These are phyloP conservation scores for Neophaeococcomyces aloes DNA, from an alignment of 2,329 filamentous ascomycete species.

Conservation along the genomic window DNA sequence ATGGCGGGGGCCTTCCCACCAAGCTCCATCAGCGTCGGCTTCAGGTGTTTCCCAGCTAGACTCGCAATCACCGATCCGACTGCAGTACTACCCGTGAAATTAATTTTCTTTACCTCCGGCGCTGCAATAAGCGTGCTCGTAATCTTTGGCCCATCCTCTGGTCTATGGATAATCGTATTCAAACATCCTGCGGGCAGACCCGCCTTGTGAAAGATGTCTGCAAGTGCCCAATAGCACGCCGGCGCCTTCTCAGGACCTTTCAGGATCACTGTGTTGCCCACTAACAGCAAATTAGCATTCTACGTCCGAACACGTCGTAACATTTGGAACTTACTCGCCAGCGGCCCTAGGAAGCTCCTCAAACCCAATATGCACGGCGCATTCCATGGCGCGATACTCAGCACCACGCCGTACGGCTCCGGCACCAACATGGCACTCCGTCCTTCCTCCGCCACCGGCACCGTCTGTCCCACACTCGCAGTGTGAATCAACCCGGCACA, in stretches of 20 bases:
- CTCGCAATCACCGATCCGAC: constrained; percentile 62
- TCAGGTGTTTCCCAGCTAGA: constrained; percentile 60
- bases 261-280: neutral
- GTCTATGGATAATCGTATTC: constrained; percentile 55
- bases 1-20: constrained; percentile 73
- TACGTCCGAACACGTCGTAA: too few relatives aligned
- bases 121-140: constrained; percentile 59
- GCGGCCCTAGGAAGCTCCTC: too few relatives aligned
- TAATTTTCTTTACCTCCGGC: constrained; percentile 58
- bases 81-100: constrained; percentile 65
- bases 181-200: constrained; percentile 65
- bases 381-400: constrained; percentile 65
- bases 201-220: constrained; percentile 56
- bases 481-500: constrained; percentile 5
- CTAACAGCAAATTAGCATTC: too few relatives aligned
- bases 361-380: too few relatives aligned
- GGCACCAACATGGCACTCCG: constrained; percentile 55
- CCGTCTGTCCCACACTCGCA: constrained; percentile 19
- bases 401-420: constrained; percentile 67
- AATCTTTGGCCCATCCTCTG: constrained; percentile 52
- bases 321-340: too few relatives aligned
- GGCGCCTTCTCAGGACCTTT: constrained; percentile 62
- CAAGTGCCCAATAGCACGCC: constrained; percentile 50
- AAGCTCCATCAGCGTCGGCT: constrained; percentile 69
- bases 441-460: constrained; percentile 30